Evolutionary conservation across 495 filamentous ascomycete genomes (phyloP).

Genomic region (Glutinoglossum americanum): DNA sequence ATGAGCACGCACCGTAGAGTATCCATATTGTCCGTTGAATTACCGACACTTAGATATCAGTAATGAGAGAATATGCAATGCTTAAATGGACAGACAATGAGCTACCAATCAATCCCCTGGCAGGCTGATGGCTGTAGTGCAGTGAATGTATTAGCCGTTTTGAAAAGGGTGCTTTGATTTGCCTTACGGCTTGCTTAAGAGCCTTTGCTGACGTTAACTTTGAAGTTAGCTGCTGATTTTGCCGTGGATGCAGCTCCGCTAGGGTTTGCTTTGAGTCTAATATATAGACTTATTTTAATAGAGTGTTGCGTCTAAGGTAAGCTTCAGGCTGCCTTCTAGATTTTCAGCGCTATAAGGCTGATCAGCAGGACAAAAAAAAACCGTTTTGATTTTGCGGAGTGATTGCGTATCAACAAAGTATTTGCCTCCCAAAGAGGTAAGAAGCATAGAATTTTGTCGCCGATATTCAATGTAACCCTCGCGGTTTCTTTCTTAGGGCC

Average conservation of each 20-base stretch:
- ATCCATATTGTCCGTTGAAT: conserved; percentile 35
- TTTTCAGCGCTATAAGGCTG: not conserved
- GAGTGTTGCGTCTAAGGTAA: not conserved
- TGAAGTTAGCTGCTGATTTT: not conserved
- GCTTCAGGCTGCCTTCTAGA: too few species aligned
- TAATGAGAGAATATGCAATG: not conserved
- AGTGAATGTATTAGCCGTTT: too few species aligned
- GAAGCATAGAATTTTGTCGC: too few species aligned
- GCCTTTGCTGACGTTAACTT: not conserved
- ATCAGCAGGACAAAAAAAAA: not conserved
- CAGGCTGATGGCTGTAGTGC: not conserved
- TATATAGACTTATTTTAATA: not conserved
- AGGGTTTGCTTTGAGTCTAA: not conserved
- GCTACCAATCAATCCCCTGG: not conserved
- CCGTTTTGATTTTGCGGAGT: not conserved
- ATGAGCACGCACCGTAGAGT: conserved; percentile 49
- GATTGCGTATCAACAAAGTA: not conserved
- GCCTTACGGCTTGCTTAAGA: not conserved
- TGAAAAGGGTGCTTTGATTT: too few species aligned
- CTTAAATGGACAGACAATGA: not conserved
- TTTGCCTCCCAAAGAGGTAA: not conserved
- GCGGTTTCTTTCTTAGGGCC: too few species aligned
- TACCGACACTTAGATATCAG: conserved; percentile 8
- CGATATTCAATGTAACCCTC: too few species aligned
- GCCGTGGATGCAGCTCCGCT: not conserved